Conservation (phyloP, 1,284 basidiomycete genomes). For the Tilletia caries region DNA sequence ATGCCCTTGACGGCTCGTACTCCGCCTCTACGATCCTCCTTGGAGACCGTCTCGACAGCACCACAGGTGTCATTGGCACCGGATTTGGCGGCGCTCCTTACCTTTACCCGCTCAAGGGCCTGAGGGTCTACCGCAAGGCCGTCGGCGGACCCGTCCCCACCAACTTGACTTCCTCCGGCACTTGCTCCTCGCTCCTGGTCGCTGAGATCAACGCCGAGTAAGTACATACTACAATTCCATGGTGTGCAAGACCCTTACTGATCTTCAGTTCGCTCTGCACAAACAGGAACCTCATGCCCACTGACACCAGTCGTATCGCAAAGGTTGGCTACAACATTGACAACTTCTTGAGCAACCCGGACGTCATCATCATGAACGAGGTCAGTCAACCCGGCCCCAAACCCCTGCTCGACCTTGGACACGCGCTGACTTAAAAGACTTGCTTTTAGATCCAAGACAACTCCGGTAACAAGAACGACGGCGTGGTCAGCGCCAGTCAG, state of each 20-base stretch:
- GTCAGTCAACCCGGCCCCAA: background rate
- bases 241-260: background rate
- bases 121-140: slow-evolving; percentile 7
- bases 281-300: slow-evolving; percentile 60
- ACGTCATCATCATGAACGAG: slow-evolving; percentile 67
- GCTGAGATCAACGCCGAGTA: slow-evolving; percentile 9
- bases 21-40: slow-evolving; percentile 59
- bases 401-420: too few relatives aligned
- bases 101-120: slow-evolving; percentile 9
- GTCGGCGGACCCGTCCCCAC: slow-evolving; percentile 4
- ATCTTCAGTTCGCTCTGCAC: background rate
- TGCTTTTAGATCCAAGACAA: slow-evolving; percentile 64
- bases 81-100: slow-evolving; percentile 54
- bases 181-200: background rate
- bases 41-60: slow-evolving; percentile 60
- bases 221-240: background rate
- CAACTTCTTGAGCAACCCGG: slow-evolving; percentile 61
- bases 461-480: slow-evolving; percentile 62
- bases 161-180: background rate
- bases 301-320: slow-evolving; percentile 52
- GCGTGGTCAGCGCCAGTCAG: slow-evolving; percentile 61
- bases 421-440: too few relatives aligned
- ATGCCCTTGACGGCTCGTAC: slow-evolving; percentile 62
- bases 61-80: slow-evolving; percentile 63
- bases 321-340: slow-evolving; percentile 62